A percentile compares a stretch with the other conserved stretches of the same genome.
Evolutionary conservation across 1,139 yeast genomes (phyloP).

Genomic region (Yamadazyma membranifaciens): DNA sequence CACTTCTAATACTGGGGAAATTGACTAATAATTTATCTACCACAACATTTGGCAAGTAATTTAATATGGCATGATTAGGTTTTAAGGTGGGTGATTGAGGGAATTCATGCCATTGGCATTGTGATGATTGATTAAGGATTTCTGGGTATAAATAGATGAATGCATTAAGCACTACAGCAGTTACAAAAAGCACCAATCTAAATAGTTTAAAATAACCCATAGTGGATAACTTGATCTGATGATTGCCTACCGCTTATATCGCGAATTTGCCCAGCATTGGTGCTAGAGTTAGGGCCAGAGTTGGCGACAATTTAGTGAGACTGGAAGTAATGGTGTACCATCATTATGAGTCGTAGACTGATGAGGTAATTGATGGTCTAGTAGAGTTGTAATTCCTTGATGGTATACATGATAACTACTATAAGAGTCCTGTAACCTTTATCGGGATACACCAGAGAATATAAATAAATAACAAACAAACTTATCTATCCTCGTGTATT

Average conservation of each 20-base stretch:
- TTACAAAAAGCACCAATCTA: constrained; percentile 2
- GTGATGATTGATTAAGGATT: constrained; percentile 38
- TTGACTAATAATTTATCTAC: constrained; percentile 27
- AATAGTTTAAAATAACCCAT: constrained; percentile 7
- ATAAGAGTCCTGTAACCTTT: no score
- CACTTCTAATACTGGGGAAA: constrained; percentile 27
- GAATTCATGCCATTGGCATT: constrained; percentile 59
- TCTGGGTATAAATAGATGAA: constrained; percentile 79
- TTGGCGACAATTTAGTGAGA: no score
- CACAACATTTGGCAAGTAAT: constrained; percentile 22
- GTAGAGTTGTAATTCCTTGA: no score
- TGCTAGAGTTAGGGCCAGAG: no score
- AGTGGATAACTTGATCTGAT: constrained; percentile 9
- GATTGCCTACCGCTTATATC: no score
- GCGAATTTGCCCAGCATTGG: no score
- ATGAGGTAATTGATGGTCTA: no score
- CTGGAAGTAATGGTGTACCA: neutral
- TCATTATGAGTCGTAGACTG: no score
- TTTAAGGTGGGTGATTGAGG: constrained; percentile 11
- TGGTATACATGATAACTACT: no score
- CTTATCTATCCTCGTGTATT: neutral
- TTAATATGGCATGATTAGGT: constrained; percentile 20
- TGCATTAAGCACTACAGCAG: constrained; percentile 38
- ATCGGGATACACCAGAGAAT: neutral
- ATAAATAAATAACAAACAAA: neutral